Base-by-base conservation (phyloP, 106 monocot species). In the Acanthochlamys bracteata region DNA sequence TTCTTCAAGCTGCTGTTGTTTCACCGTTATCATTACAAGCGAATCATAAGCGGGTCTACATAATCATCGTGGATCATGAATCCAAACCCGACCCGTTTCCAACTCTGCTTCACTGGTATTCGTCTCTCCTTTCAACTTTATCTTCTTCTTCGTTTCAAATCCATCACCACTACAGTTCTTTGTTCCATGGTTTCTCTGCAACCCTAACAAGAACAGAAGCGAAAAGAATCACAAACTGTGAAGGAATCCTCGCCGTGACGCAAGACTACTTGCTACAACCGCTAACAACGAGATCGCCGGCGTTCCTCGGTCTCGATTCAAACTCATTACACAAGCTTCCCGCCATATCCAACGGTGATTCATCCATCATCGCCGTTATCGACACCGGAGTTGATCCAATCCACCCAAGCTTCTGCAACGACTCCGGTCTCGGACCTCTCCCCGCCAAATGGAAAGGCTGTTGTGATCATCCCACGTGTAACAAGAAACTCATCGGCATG, bases 181-280 rank as follows among this genome's bases (percentile, higher is more conserved):
- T 71, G 25, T 25, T 71, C 41, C 71, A 66, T 20, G 76, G 71
- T 20, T 76, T 76, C 60, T 63, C 76, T 0, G 71, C 71, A 21
- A 27, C 43, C 21, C 65, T 76, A 24, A 66, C 71, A 12, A 24
- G 4, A 42, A 26, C 24, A 8, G 63, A 71, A 15, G 55, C 66
- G 15, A 55, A 17, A 11, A 17, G 20, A 25, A 27, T 76, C 42
- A 2, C 21, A 20, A 39, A 25, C 10, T 45, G 21, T 0, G 19
- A 40, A 10, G 77, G 77, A 0, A 26, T 66, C 45, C 42, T 77
- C 23, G 25, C 42, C 55, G 66, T 66, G 45, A 13, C 0, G 11
- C 7, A 39, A 7, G 76, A 76, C 47, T 43, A 41, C 42, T 1
- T 62, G 15, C 52, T 66, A 0, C 60, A 24, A 1, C 67, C 61